Base-by-base conservation (phyloP, 2,329 filamentous ascomycete species). In the Didymella pinodella region DNA sequence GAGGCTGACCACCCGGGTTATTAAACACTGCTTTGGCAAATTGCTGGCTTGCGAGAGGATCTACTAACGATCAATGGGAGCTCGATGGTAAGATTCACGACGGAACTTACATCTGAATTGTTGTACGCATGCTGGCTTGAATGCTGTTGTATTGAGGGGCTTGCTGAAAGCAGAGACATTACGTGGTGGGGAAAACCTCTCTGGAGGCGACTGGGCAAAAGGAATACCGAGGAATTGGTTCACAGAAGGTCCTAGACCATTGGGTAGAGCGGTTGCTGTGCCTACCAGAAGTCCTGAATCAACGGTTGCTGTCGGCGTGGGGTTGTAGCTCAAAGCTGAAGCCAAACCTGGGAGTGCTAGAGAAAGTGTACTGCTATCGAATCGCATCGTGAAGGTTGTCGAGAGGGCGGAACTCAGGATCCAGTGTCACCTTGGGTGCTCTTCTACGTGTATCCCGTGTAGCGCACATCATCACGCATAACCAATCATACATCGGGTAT, bases 221-320 rank as follows among this genome's bases (percentile, higher is more conserved):
- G 71, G 73, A 1, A 74, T 65, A 6, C 73, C 73, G 6, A 74
- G 63, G 38, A 73, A 74, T 34, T 74, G 66, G 49, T 74, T 70
- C 2, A 74, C 70, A 7, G 46, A 54, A 16, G 59, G 59, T 28
- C 57, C 63, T 2, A 66, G 20, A 18, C 64, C 62, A 7, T 63
- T 57, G 0, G 70, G 62, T 14, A 68, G 69, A 3, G 66, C 55
- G 8, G 71, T 74, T 0, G 68, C 59, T 7, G 65, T 74, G 12
- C 73, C 72, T 5, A 74, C 38, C 1, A 75, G 16, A 1, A 65
- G 48, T 16, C 72, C 72, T 28, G 59, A 51, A 48, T 66, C 61
- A 16, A 75, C 64, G 2, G 65, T 71, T 7, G 65, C 71, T 20
- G 68, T 70, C 2, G 70, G 71, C 8, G 58, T 59, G 10, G 59